phyloP scores from a whole-genome alignment of 2,329 filamentous ascomycete species.

The Colletotrichum sp. region DNA sequence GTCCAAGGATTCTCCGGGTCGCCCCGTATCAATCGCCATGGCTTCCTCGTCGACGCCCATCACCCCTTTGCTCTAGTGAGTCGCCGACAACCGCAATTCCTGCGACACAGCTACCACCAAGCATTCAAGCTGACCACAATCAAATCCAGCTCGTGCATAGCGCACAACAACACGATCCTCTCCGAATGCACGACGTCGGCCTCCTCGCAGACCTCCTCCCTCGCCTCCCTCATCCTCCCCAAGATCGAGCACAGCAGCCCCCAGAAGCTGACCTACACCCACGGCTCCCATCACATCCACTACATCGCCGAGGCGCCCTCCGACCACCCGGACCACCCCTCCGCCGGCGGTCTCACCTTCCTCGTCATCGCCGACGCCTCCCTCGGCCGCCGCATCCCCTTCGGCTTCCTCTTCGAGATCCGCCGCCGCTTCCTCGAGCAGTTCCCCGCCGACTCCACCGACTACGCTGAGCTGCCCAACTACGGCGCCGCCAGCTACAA shows the following conservation, averaged over 20 bases:
- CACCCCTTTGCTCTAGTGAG: slow-evolving; percentile 77
- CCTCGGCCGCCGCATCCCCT: slow-evolving; percentile 86
- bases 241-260: slow-evolving; percentile 84
- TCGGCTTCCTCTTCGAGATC: slow-evolving; percentile 89
- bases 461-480: slow-evolving; percentile 80
- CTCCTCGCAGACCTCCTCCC: slow-evolving; percentile 80
- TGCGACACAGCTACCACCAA: neutral
- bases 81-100: slow-evolving; percentile 15
- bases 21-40: slow-evolving; percentile 49
- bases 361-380: slow-evolving; percentile 84
- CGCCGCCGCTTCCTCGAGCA: slow-evolving; percentile 83
- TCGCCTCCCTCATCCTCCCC: slow-evolving; percentile 92
- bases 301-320: slow-evolving; percentile 88
- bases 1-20: neutral
- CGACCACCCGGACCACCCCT: slow-evolving; percentile 60
- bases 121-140: slow-evolving; percentile 16
- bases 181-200: slow-evolving; percentile 90
- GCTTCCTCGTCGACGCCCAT: slow-evolving; percentile 72
- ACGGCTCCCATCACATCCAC: slow-evolving; percentile 92
- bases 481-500: slow-evolving; percentile 95
- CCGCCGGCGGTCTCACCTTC: slow-evolving; percentile 86
- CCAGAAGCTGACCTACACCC: slow-evolving; percentile 93
- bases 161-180: slow-evolving; percentile 91
- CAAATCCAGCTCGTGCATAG: slow-evolving; percentile 82
- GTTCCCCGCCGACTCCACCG: slow-evolving; percentile 68